These are phyloP conservation scores for Candida corydali DNA, from an alignment of 805 yeast genomes.

Conservation along the genomic window DNA sequence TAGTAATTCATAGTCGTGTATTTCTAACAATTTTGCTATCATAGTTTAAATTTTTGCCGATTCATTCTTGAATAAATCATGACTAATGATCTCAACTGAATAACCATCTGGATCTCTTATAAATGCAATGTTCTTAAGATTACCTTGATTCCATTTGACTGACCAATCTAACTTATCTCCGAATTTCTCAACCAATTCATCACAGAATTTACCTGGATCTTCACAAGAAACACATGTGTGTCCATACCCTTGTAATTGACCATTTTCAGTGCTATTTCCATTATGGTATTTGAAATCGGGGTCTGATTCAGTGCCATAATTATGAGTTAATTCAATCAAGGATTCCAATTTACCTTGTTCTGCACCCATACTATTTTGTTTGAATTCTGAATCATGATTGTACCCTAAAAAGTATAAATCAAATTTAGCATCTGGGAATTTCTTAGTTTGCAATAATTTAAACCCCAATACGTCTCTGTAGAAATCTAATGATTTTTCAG, in stretches of 20 bases:
- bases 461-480: conserved; percentile 79
- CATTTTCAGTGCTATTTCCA: conserved; percentile 57
- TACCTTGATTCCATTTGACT: conserved; percentile 52
- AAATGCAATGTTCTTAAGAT: conserved; percentile 61
- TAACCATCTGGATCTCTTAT: conserved; percentile 90
- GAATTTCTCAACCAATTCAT: conserved; percentile 44
- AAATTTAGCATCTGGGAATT: conserved; percentile 68
- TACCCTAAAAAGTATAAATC: conserved; percentile 84
- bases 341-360: conserved; percentile 53
- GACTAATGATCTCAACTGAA: conserved; percentile 66
- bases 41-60: neutral
- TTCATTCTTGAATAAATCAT: conserved; percentile 17
- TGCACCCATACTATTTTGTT: conserved; percentile 33
- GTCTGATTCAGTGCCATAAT: conserved; percentile 92
- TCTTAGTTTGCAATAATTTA: conserved; percentile 57
- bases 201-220: conserved; percentile 56
- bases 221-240: conserved; percentile 74
- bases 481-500: conserved; percentile 67
- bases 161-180: conserved; percentile 50
- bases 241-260: conserved; percentile 76
- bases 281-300: conserved; percentile 71
- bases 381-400: conserved; percentile 40
- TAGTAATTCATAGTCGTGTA: neutral
- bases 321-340: conserved; percentile 85
- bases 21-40: neutral